Evolutionary conservation across 1,139 yeast species (phyloP).

Genomic region (Pichia sp.): DNA sequence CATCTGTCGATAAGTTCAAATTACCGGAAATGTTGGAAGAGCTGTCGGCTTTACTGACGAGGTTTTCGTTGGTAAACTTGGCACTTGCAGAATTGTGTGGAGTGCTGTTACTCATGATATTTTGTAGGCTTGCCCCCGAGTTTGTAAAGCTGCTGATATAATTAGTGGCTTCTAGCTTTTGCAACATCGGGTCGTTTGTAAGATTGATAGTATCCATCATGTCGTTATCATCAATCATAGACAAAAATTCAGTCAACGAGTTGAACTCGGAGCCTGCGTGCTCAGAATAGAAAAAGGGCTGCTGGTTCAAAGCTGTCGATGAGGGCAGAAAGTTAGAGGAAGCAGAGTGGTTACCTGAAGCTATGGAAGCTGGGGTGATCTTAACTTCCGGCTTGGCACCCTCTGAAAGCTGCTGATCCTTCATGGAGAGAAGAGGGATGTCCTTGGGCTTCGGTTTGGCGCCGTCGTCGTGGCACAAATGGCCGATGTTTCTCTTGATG

Average conservation of each 20-base stretch:
- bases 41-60: not conserved
- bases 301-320: slow-evolving; percentile 48
- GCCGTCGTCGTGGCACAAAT: slow-evolving; percentile 77
- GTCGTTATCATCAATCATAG: slow-evolving; percentile 86
- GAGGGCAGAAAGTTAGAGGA: slow-evolving; percentile 9
- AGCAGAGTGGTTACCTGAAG: not conserved
- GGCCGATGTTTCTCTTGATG: slow-evolving; percentile 82
- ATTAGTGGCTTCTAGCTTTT: slow-evolving; percentile 30
- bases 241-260: slow-evolving; percentile 81
- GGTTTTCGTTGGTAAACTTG: not conserved
- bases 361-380: not conserved
- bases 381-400: not conserved
- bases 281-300: slow-evolving; percentile 79
- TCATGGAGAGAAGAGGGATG: not conserved
- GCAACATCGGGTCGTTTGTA: slow-evolving; percentile 34
- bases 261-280: slow-evolving; percentile 93
- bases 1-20: not conserved
- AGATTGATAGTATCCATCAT: slow-evolving; percentile 46
- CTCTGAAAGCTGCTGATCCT: not conserved
- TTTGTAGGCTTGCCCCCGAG: slow-evolving; percentile 5
- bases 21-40: not conserved
- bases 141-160: slow-evolving; percentile 14
- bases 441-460: slow-evolving; percentile 26
- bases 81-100: not conserved
- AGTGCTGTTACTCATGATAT: slow-evolving; percentile 2